Conservation (phyloP, 2,329 filamentous ascomycete genomes). For the Alternaria longipes region DNA sequence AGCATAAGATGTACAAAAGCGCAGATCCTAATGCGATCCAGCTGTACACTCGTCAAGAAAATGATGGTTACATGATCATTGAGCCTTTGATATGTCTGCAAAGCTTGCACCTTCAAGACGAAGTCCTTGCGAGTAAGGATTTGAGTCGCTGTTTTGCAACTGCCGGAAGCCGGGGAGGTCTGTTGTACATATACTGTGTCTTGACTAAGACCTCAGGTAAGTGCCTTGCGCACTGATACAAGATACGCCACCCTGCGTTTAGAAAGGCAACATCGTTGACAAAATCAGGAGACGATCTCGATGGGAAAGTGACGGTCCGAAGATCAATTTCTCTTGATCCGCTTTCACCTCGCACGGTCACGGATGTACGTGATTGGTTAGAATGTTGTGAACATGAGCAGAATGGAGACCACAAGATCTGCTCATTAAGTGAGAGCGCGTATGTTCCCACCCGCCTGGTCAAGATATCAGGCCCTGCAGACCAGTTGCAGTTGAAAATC, state of each 20-base stretch:
- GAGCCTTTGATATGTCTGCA: no score
- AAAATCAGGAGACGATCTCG: rapidly evolving
- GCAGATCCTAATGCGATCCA: no score
- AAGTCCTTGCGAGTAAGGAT: rapidly evolving
- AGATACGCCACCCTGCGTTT: rapidly evolving
- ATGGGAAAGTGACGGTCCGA: rapidly evolving
- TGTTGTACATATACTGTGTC: rapidly evolving
- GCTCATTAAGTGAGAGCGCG: background rate
- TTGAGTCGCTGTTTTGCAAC: background rate
- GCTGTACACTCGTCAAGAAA: no score
- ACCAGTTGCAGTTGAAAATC: background rate
- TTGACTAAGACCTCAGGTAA: background rate
- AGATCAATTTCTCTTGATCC: rapidly evolving
- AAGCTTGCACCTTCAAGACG: rapidly evolving
- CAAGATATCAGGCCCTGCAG: background rate
- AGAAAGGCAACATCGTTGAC: rapidly evolving
- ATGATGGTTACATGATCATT: no score
- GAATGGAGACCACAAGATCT: background rate
- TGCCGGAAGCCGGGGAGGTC: rapidly evolving
- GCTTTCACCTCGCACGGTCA: background rate
- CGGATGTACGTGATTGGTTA: background rate
- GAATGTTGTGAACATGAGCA: background rate
- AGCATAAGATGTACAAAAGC: no score
- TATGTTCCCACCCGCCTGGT: background rate
- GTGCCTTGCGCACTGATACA: rapidly evolving